Evolutionary conservation across 179 eudicot genomes (phyloP).

Genomic region (Patellifolia procumbens): DNA sequence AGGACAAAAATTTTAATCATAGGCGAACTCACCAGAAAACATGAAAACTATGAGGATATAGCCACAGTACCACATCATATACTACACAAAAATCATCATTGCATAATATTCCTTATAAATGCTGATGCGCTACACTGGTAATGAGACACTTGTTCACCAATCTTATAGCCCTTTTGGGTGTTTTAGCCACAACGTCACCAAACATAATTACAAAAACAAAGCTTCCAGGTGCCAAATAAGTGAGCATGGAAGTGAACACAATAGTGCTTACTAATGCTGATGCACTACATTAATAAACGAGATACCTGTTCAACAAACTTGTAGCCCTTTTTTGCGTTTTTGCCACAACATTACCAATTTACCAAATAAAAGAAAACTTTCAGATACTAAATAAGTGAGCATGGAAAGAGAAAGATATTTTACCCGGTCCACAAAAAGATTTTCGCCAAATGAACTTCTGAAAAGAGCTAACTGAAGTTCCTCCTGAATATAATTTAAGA

Average conservation of each 20-base stretch:
- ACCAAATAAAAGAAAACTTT: too few species aligned
- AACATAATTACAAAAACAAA: background rate
- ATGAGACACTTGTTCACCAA: background rate
- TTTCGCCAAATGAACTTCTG: slow-evolving; percentile 57
- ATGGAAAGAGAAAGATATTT: background rate
- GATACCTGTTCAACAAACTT: background rate
- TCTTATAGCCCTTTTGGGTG: background rate
- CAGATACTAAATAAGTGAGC: background rate
- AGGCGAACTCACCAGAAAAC: background rate
- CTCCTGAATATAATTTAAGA: slow-evolving; percentile 49
- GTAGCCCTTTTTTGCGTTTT: background rate
- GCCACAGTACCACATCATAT: background rate
- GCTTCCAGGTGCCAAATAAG: background rate
- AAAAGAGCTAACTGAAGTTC: slow-evolving; percentile 81
- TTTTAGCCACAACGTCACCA: background rate
- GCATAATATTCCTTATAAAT: background rate
- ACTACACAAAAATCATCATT: background rate
- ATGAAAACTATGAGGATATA: background rate
- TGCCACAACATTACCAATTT: background rate
- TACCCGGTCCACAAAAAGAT: slow-evolving; percentile 92
- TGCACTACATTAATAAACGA: background rate
- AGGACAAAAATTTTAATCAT: background rate
- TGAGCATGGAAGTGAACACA: background rate
- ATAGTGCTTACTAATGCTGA: slow-evolving; percentile 3
- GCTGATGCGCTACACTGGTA: background rate